Base-by-base conservation (phyloP, 31 red algal genomes). In the Asparagopsis taxiformis region DNA sequence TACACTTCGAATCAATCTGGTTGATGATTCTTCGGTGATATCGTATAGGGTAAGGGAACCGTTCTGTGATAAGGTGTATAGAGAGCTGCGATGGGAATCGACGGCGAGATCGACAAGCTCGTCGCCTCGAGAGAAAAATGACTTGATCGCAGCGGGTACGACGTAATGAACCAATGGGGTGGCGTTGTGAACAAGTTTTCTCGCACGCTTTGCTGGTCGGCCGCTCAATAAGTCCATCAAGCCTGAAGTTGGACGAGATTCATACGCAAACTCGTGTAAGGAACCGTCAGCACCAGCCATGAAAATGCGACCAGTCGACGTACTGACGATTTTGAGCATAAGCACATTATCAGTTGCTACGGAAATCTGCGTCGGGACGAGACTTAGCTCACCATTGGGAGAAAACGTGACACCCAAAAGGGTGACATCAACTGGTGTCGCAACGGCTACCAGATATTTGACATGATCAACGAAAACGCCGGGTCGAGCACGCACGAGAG, bases 231-330 rank as follows among this genome's bases (percentile, higher is more conserved):
- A 26, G 39, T 80, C 58, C 16, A 75, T 36, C 25, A 77, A 29
- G 51, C 46, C 69, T 11, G 75, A 73, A 49, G 52, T 34, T 1
- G 56, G 21, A 56, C 36, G 30, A 37, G 51, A 1, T 37, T 75
- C 64, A 59, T 97, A 97, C 3, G 73, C 83, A 68, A 97, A 88
- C 52, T 97, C 87, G 37, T 97, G 85, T 11, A 97, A 67, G 30
- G 66, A 71, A 22, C 94, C 94, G 75, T 97, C 94, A 16, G 74
- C 67, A 20, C 94, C 94, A 30, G 77, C 88, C 82, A 97, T 80
- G 66, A 97, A 97, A 53, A 97, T 84, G 43, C 94, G 85, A 9
- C 94, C 94, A 48, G 82, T 70, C 31, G 64, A 50, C 8, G 77
- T 66, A 30, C 72, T 67, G 30, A 73, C 50, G 20, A 97, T 74